phyloP scores from a whole-genome alignment of 2,329 filamentous ascomycete genomes.

The Botrytis byssoidea region DNA sequence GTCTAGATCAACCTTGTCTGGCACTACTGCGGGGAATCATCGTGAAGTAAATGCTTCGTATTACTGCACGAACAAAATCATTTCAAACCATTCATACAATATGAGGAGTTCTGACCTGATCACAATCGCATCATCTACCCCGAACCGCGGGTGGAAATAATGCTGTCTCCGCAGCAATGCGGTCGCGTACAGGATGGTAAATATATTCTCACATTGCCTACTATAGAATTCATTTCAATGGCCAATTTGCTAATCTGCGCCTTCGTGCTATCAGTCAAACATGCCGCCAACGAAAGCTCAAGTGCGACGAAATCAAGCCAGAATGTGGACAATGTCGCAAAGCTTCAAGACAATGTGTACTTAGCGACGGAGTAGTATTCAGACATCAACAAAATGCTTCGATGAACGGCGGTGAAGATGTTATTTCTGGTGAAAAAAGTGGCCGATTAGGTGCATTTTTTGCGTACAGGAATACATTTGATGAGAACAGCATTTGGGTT shows the following conservation, averaged over 20 bases:
- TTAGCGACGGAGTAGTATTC: slow-evolving; percentile 62
- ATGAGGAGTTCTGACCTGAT: background rate
- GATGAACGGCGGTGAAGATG: slow-evolving; percentile 54
- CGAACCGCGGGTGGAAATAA: slow-evolving; percentile 12
- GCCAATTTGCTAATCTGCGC: slow-evolving; percentile 20
- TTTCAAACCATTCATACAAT: background rate
- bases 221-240: background rate
- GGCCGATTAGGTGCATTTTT: slow-evolving; percentile 58
- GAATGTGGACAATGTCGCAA: slow-evolving; percentile 58
- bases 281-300: slow-evolving; percentile 60
- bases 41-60: slow-evolving; percentile 1
- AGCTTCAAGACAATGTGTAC: slow-evolving; percentile 58
- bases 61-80: background rate
- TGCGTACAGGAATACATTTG: slow-evolving; percentile 65
- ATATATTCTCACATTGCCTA: background rate
- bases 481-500: slow-evolving; percentile 59
- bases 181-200: slow-evolving; percentile 42
- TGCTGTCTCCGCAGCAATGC: slow-evolving; percentile 33
- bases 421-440: slow-evolving; percentile 38
- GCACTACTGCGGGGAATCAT: slow-evolving; percentile 11
- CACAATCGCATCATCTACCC: background rate
- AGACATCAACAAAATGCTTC: slow-evolving; percentile 69
- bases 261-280: slow-evolving; percentile 44
- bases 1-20: background rate
- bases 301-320: slow-evolving; percentile 63